Conservation (phyloP, 192 early-diverging fungal species). For the Dissophora globulifera region DNA sequence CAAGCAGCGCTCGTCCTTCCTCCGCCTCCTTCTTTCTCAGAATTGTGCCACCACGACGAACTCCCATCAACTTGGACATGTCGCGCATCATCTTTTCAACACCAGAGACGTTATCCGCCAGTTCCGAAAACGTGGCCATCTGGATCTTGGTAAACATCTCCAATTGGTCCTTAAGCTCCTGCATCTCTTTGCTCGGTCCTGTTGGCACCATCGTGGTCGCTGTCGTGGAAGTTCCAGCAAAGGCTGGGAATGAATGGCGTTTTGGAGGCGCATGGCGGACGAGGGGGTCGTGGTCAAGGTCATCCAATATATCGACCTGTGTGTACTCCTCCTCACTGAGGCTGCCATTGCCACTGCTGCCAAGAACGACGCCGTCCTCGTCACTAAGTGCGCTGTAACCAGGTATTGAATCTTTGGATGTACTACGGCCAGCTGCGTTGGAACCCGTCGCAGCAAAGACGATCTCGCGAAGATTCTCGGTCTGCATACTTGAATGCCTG, state of each 20-base stretch:
- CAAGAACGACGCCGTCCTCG: not conserved
- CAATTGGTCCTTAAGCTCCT: conserved; percentile 37
- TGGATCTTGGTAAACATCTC: conserved; percentile 49
- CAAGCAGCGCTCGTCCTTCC: conserved; percentile 32
- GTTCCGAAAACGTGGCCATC: conserved; percentile 46
- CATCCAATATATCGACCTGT: conserved; percentile 20
- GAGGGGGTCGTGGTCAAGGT: conserved; percentile 9
- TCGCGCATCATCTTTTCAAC: conserved; percentile 51
- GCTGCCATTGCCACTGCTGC: not conserved
- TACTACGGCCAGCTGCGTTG: not conserved
- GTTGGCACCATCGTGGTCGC: not conserved
- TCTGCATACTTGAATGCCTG: conserved; percentile 35
- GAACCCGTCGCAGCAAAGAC: conserved; percentile 10
- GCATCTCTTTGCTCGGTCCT: conserved; percentile 4
- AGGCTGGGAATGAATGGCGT: not conserved
- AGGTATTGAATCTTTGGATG: not conserved
- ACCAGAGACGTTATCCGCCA: conserved; percentile 44
- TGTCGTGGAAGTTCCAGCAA: not conserved
- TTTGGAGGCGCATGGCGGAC: not conserved
- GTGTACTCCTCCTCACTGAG: conserved; percentile 23
- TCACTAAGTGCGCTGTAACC: not conserved
- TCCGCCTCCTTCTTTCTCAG: conserved; percentile 38
- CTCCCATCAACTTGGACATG: conserved; percentile 45
- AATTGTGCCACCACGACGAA: conserved; percentile 40
- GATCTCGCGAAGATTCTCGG: conserved; percentile 40